phyloP scores from a whole-genome alignment of 2,329 filamentous ascomycete genomes.

The Penicillium sp. region DNA sequence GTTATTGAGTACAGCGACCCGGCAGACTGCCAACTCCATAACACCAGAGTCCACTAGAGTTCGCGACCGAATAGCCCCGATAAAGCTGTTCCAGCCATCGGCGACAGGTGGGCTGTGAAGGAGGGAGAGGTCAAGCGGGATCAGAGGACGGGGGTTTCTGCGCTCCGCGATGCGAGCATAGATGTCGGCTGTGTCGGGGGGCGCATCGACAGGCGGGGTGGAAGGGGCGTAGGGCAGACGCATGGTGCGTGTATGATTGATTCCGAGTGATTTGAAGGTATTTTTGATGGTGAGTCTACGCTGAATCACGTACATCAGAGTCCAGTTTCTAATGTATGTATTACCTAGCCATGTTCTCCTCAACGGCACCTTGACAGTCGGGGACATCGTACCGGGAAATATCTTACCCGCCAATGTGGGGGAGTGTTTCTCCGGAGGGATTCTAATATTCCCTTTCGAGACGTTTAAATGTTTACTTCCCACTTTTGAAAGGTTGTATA shows the following conservation, averaged over 20 bases:
- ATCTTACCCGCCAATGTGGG: constrained; percentile 3
- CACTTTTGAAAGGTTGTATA: too few species aligned
- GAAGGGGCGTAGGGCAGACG: constrained; percentile 24
- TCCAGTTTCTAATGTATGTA: neutral
- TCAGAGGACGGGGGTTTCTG: constrained; percentile 61
- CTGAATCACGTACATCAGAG: neutral
- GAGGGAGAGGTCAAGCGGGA: constrained; percentile 71
- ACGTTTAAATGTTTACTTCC: too few species aligned
- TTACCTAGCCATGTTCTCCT: neutral
- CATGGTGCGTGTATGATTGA: constrained; percentile 16
- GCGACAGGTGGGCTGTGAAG: constrained; percentile 72
- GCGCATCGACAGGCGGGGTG: constrained; percentile 18
- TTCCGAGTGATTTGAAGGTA: neutral
- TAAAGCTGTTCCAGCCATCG: constrained; percentile 63
- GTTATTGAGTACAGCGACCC: constrained; percentile 73
- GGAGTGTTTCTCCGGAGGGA: constrained; percentile 4
- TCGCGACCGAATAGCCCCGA: constrained; percentile 53
- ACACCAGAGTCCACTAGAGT: constrained; percentile 50
- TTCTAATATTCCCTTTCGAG: neutral
- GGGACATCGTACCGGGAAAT: neutral
- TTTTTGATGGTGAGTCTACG: neutral
- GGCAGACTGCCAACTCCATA: constrained; percentile 74
- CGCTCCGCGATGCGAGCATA: constrained; percentile 27
- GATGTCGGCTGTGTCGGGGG: constrained; percentile 23
- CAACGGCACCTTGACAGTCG: neutral